These are phyloP conservation scores for Colletotrichum sp. DNA, from an alignment of 2,329 filamentous ascomycete genomes.

Conservation along the genomic window DNA sequence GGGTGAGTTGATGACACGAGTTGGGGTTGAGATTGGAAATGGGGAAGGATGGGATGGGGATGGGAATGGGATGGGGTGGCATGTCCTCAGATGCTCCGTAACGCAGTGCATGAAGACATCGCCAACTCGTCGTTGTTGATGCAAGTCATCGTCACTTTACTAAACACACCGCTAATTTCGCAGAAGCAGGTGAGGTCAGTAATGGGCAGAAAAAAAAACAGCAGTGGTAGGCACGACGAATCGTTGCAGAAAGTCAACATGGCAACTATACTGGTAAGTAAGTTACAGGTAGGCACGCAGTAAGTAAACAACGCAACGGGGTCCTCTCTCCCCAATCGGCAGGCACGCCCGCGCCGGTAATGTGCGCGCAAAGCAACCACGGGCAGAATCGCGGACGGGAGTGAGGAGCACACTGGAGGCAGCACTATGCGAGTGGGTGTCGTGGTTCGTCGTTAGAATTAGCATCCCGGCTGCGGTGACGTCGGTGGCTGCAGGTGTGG, in stretches of 20 bases:
- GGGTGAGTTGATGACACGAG: not conserved
- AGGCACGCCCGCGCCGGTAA: not conserved
- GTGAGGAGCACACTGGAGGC: not conserved
- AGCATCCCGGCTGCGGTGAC: slow-evolving; percentile 3
- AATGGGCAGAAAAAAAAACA: not conserved
- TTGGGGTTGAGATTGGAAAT: not conserved
- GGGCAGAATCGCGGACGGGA: not conserved
- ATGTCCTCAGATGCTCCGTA: not conserved
- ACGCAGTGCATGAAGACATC: not conserved
- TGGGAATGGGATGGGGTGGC: not conserved
- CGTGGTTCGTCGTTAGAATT: slow-evolving; percentile 20
- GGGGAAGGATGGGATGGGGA: not conserved
- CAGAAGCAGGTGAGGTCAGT: not conserved
- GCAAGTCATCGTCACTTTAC: slow-evolving; percentile 15
- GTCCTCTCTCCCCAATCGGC: not conserved
- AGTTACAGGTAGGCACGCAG: not conserved
- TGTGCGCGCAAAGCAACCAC: not conserved
- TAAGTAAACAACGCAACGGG: not conserved
- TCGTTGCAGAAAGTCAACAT: not conserved
- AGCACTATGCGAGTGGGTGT: not conserved
- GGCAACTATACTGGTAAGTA: not conserved
- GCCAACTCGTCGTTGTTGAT: not conserved
- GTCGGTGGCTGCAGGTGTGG: slow-evolving; percentile 3
- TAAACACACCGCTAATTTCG: slow-evolving; percentile 4
- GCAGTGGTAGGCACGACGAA: not conserved